Percentiles rank a stretch among this genome's conserved stretches.
phyloP scores from a whole-genome alignment of 495 filamentous ascomycete species.

The Podospora fimiseda region DNA sequence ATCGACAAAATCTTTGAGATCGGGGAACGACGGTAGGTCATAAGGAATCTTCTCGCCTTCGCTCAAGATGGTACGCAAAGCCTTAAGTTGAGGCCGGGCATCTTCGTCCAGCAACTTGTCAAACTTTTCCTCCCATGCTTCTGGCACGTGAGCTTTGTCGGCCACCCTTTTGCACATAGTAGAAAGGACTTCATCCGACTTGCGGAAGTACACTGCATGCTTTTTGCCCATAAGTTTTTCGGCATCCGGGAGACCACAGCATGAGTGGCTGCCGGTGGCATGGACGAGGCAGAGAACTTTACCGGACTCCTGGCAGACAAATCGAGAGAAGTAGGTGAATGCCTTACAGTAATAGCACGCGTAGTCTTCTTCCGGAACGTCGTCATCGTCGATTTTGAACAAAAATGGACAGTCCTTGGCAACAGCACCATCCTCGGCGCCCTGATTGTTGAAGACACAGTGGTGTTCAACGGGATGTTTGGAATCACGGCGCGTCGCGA shows the following conservation, averaged over 20 bases:
- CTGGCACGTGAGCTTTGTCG: constrained; percentile 79
- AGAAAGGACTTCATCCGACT: constrained; percentile 63
- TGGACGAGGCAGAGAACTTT: constrained; percentile 76
- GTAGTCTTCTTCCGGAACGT: constrained; percentile 82
- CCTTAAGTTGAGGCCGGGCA: constrained; percentile 76
- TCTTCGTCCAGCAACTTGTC: constrained; percentile 76
- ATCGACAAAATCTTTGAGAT: constrained; percentile 83
- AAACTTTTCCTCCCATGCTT: constrained; percentile 87
- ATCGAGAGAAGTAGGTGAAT: constrained; percentile 85
- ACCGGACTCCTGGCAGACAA: constrained; percentile 68
- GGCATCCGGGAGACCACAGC: constrained; percentile 60
- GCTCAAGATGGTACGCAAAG: constrained; percentile 72
- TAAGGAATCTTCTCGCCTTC: constrained; percentile 98
- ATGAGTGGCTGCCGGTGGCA: constrained; percentile 69
- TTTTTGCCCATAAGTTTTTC: constrained; percentile 55
- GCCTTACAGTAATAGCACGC: constrained; percentile 89
- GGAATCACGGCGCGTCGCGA: constrained; percentile 51
- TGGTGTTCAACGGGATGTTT: constrained; percentile 22
- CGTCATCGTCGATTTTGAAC: constrained; percentile 56
- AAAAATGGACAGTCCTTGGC: constrained; percentile 31
- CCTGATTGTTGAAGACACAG: constrained; percentile 40
- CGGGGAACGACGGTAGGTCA: constrained; percentile 75
- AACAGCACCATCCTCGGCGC: constrained; percentile 10
- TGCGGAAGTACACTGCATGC: constrained; percentile 68
- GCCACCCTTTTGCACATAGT: constrained; percentile 65